Base-by-base conservation (phyloP, 495 filamentous ascomycete genomes). In the Aspergillus ellipticus region DNA sequence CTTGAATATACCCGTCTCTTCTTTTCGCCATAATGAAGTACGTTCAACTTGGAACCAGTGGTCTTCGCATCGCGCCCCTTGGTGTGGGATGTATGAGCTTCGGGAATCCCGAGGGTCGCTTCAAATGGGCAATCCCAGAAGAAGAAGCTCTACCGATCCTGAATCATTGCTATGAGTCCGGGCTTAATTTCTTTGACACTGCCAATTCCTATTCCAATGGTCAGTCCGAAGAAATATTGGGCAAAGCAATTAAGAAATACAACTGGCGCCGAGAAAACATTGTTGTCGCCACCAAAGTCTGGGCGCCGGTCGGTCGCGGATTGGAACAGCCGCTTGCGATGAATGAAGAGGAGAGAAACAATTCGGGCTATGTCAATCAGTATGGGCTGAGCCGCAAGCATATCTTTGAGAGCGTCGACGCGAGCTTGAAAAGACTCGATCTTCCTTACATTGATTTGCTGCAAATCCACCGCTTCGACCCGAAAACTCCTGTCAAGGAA, bases 231-330 rank as follows among this genome's bases (percentile, higher is more conserved):
- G 57, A 63, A 29, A 69, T 73, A 24, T 58, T 71, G 4, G 70
- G 70, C 56, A 66, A 68, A 26, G 68, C 68, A 11, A 85, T 82
- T 56, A 72, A 76, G 64, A 65, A 79, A 31, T 72, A 63, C 48
- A 56, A 52, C 28, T 74, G 88, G 88, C 82, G 83, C 45, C 80
- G 87, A 8, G 85, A 87, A 64, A 85, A 86, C 67, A 74, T 90
- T 47, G 88, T 92, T 42, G 81, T 92, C 61, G 87, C 86, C 33
- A 90, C 89, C 13, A 92, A 92, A 74, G 73, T 89, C 55, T 66
- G 54, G 54, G 57, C 56, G 11, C 60, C 65, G 10, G 64, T 72
- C 6, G 65, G 66, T 5, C 60, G 56, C n/a, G 59, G 51, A 4
- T 2, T 21, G 11, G 62, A 67, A 13, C 45, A 57, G 10, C 60